Evolutionary conservation across 768 basidiomycete species (phyloP).

Genomic region (Tephrocybe sp.): DNA sequence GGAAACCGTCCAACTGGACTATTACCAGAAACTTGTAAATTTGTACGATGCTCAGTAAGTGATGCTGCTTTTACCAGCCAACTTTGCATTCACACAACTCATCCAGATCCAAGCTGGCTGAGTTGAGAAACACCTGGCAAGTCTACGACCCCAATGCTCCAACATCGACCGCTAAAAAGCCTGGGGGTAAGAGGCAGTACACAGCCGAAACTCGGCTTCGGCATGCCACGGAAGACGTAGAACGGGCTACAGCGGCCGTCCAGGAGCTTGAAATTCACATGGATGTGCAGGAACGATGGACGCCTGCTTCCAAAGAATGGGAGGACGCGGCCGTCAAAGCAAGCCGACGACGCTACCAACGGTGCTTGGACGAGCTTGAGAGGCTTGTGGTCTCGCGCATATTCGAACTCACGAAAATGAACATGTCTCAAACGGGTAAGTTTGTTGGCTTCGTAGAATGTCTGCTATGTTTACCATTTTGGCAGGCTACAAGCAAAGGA

Average conservation of each 20-base stretch:
- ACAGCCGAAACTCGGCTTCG: background rate
- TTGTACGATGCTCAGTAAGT: background rate
- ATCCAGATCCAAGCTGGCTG: background rate
- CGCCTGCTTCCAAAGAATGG: constrained; percentile 1
- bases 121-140: background rate
- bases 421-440: constrained; percentile 25
- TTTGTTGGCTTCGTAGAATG: background rate
- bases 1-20: constrained; percentile 1
- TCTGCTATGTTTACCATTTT: background rate
- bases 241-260: background rate
- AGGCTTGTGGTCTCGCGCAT: constrained; percentile 18
- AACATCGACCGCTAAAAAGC: too few species aligned
- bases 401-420: constrained; percentile 23
- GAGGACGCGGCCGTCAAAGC: constrained; percentile 11
- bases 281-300: background rate
- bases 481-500: constrained; percentile 27
- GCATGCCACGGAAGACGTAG: background rate
- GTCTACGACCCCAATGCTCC: too few species aligned
- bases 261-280: background rate
- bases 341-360: constrained; percentile 10
- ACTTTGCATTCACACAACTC: background rate
- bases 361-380: constrained; percentile 20
- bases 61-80: background rate
- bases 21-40: constrained; percentile 1
- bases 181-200: background rate